Evolutionary conservation across 805 yeast species (phyloP).

Genomic region (Henningerozyma blattae): DNA sequence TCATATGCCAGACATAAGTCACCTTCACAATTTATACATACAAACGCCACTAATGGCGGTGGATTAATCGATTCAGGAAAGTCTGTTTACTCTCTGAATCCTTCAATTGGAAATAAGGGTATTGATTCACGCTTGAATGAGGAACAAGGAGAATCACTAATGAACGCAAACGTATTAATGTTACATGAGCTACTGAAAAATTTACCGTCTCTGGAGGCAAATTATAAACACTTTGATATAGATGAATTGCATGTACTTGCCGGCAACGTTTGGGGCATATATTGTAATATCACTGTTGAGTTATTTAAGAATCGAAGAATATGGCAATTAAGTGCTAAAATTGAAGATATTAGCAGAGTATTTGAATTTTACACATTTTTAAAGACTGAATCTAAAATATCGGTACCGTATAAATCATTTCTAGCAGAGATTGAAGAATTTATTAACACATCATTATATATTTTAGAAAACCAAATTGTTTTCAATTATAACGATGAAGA

Average conservation of each 20-base stretch:
- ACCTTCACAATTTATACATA: constrained; percentile 20
- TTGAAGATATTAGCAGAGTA: constrained; percentile 18
- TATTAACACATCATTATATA: constrained; percentile 26
- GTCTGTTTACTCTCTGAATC: constrained; percentile 18
- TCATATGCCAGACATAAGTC: constrained; percentile 21
- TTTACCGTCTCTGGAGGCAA: constrained; percentile 20
- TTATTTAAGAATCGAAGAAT: constrained; percentile 19
- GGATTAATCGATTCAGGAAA: constrained; percentile 17
- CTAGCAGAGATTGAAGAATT: constrained; percentile 21
- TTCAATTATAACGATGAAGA: constrained; percentile 22
- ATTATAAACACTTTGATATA: constrained; percentile 17
- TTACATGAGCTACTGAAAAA: constrained; percentile 23
- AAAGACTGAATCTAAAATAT: constrained; percentile 17
- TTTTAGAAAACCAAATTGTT: constrained; percentile 27
- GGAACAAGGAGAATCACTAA: constrained; percentile 9
- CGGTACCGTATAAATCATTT: constrained; percentile 15
- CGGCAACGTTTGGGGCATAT: constrained; percentile 23
- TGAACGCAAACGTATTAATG: constrained; percentile 10
- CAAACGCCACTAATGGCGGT: constrained; percentile 12
- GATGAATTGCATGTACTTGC: constrained; percentile 21
- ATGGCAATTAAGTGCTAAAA: constrained; percentile 23
- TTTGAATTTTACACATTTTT: constrained; percentile 18
- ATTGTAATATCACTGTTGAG: constrained; percentile 17
- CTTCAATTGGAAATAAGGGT: constrained; percentile 8
- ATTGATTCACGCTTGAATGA: constrained; percentile 10